Conservation (phyloP, 164 flowering plant species). For the Umbilicus rupestris region DNA sequence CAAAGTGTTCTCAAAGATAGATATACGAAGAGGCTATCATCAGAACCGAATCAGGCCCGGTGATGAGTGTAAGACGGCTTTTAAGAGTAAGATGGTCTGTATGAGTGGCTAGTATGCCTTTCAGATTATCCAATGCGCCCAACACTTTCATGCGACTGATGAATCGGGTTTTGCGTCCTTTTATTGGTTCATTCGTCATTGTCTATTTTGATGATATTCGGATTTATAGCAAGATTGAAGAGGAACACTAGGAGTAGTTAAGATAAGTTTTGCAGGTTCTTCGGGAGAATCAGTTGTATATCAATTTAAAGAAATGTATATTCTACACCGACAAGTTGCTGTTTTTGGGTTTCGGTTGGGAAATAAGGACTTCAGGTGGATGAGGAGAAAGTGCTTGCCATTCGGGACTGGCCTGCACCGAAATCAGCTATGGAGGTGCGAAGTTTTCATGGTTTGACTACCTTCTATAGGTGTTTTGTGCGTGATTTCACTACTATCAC, state of each 20-base stretch:
- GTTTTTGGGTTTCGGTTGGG: not conserved
- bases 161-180: not conserved
- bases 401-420: not conserved
- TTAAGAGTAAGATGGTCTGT: too few relatives aligned
- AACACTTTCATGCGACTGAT: not conserved
- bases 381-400: not conserved
- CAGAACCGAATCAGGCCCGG: too few relatives aligned
- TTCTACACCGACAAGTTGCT: not conserved
- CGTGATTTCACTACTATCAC: not conserved
- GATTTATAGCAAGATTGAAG: not conserved
- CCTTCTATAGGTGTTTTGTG: not conserved
- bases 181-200: not conserved
- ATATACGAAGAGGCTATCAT: too few relatives aligned
- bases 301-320: constrained; percentile 5
- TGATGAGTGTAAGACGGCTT: too few relatives aligned
- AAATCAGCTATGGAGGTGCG: not conserved
- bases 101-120: too few relatives aligned
- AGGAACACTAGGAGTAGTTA: not conserved
- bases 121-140: not conserved
- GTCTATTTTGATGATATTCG: constrained; percentile 5
- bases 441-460: constrained; percentile 3
- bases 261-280: constrained; percentile 3
- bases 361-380: not conserved
- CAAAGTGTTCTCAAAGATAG: too few relatives aligned
- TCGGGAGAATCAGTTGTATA: constrained; percentile 1